Evolutionary conservation across 192 early-diverging fungal genomes (phyloP), one percentile per base, ranked within the genome.

Genomic region (Coemansia sp.): DNA sequence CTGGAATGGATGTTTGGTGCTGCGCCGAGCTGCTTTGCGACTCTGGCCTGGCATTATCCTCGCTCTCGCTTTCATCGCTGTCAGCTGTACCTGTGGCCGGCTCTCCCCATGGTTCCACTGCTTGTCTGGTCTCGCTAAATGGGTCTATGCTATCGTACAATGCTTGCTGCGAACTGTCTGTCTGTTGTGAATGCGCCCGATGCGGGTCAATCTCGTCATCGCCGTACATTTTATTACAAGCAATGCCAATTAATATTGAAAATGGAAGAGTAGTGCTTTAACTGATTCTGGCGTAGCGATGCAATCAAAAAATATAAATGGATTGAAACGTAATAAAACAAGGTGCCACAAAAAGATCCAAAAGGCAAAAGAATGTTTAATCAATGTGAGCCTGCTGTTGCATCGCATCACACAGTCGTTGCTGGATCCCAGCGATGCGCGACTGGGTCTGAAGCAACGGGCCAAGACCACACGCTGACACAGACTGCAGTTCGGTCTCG

Each of bases 141-240:
- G 76, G 71, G 29, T 73, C 72, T 6, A 27, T 64, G 57, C 55
- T 63, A 7, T 59, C 53, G 17, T 74, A 74, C 6, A 69, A 29
- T 19, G 72, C 56, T 25, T 67, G 60, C 7, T 39, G 58, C 35
- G 52, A 22, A 29, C 45, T 58, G 57, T 32, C 62, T 21, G 25
- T 9, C 12, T 21, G 41, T 49, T 60, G 55, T 48, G 48, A 27
- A 39, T 53, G 50, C 57, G 29, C 67, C 39, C 76, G 76, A 79
- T 73, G 64, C 50, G 76, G 76, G 60, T 69, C 70, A 59, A 69
- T 64, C 57, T 79, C 75, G 8, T 78, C 76, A 4, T 57, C 59
- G 43, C 48, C 32, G 53, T 62, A 65, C 72, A 75, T 75, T 59
- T 29, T 14, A 52, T 25, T 54, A 24, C 27, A 54, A 45, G 32